These are phyloP conservation scores for Nematocida ironsii DNA, from an alignment of 371 early-diverging fungal species.

Conservation along the genomic window DNA sequence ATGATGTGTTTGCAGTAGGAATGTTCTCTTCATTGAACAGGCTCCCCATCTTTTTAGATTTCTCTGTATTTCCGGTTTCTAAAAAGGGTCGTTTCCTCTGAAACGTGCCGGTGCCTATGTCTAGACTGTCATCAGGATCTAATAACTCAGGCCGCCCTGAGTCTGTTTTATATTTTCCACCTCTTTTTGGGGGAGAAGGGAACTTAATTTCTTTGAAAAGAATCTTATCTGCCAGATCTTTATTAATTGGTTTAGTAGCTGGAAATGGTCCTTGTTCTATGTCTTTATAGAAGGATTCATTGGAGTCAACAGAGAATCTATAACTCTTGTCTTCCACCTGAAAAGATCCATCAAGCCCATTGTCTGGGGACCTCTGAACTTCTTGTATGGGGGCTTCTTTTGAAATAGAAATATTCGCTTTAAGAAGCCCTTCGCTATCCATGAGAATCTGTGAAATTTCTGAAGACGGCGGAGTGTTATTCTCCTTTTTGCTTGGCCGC, in stretches of 20 bases:
- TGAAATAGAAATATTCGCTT: not conserved
- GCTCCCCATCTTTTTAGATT: not conserved
- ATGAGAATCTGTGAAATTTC: slow-evolving; percentile 17
- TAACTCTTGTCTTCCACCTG: slow-evolving; percentile 35
- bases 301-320: not conserved
- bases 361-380: not conserved
- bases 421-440: not conserved
- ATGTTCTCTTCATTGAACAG: slow-evolving; percentile 2
- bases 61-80: not conserved
- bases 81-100: not conserved
- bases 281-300: slow-evolving; percentile 27
- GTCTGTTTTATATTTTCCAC: no score
- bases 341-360: slow-evolving; percentile 38
- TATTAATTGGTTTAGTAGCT: not conserved
- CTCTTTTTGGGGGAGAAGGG: slow-evolving; percentile 33
- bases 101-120: slow-evolving; percentile 47
- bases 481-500: slow-evolving; percentile 21
- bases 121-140: slow-evolving; percentile 55
- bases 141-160: slow-evolving; percentile 11
- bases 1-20: slow-evolving; percentile 1
- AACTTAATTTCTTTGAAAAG: slow-evolving; percentile 31
- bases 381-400: not conserved
- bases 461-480: not conserved
- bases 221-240: slow-evolving; percentile 22
- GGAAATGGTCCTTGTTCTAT: slow-evolving; percentile 9